A percentile compares a stretch with the other conserved stretches of the same genome.
Conservation (phyloP, 2,329 filamentous ascomycete species). For the Trichothecium roseum region DNA sequence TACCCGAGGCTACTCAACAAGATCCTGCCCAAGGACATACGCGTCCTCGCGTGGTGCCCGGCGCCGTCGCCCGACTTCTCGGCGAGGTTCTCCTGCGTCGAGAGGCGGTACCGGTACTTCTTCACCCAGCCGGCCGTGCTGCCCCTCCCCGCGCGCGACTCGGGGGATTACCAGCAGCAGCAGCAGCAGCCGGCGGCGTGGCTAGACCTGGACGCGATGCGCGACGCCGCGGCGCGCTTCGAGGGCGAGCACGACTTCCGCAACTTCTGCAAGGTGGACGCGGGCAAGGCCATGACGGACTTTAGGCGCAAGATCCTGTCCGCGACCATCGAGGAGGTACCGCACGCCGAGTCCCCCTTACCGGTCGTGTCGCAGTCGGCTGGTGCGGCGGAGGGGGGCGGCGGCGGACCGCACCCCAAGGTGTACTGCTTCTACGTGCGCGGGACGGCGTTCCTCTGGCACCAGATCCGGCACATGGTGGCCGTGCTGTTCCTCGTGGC, state of each 20-base stretch:
- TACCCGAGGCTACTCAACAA: conserved; percentile 80
- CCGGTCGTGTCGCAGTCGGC: conserved; percentile 6
- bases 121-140: conserved; percentile 89
- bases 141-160: conserved; percentile 1
- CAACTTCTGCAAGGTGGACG: conserved; percentile 93
- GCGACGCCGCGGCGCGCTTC: conserved; percentile 65
- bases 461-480: conserved; percentile 95
- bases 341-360: conserved; percentile 11
- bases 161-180: conserved; percentile 16
- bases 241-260: conserved; percentile 87
- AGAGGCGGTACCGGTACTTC: conserved; percentile 91
- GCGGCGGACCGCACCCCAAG: conserved; percentile 46
- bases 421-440: conserved; percentile 83
- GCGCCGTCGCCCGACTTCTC: conserved; percentile 70
- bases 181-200: conserved; percentile 52
- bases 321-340: conserved; percentile 65
- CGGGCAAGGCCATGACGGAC: conserved; percentile 78
- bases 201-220: conserved; percentile 84
- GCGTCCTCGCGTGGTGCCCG: conserved; percentile 88
- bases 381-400: conserved; percentile 1
- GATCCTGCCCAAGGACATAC: conserved; percentile 80
- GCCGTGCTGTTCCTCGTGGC: conserved; percentile 84
- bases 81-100: conserved; percentile 84
- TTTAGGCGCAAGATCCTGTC: conserved; percentile 72
- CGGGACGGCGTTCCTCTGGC: conserved; percentile 92